Evolutionary conservation across 2,329 filamentous ascomycete species (phyloP).

Genomic region (Cladosporium sp.): DNA sequence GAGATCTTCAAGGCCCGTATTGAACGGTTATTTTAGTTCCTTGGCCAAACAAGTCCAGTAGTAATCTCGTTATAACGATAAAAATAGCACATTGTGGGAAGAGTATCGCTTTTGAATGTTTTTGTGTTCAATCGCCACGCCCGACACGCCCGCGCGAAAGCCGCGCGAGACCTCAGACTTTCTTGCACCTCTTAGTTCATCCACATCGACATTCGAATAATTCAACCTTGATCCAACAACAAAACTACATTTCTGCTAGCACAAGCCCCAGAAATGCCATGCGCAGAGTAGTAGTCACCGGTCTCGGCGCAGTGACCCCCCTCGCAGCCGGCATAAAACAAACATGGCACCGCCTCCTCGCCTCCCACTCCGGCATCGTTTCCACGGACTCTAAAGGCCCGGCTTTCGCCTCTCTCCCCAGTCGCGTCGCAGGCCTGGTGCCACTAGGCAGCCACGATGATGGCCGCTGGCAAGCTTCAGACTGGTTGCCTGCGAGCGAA

Average conservation of each 20-base stretch:
- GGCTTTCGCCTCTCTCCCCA: slow-evolving; percentile 72
- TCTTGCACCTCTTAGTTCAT: not conserved
- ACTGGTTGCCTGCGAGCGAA: slow-evolving; percentile 54
- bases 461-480: slow-evolving; percentile 49
- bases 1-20: no score
- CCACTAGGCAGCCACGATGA: slow-evolving; percentile 54
- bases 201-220: not conserved
- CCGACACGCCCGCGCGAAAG: not conserved
- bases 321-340: slow-evolving; percentile 53
- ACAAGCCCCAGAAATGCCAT: slow-evolving; percentile 39
- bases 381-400: slow-evolving; percentile 66
- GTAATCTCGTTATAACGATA: not conserved
- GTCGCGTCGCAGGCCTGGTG: slow-evolving; percentile 81
- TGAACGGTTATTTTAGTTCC: no score
- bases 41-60: no score
- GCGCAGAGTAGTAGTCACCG: slow-evolving; percentile 53
- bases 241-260: slow-evolving; percentile 12
- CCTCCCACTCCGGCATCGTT: slow-evolving; percentile 76
- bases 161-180: not conserved
- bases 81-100: not conserved
- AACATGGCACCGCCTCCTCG: slow-evolving; percentile 79
- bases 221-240: not conserved
- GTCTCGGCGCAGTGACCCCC: slow-evolving; percentile 50
- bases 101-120: not conserved
- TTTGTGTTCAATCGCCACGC: not conserved